Conservation (phyloP, 208 protist species). For the Plasmodiophora brassicae region DNA sequence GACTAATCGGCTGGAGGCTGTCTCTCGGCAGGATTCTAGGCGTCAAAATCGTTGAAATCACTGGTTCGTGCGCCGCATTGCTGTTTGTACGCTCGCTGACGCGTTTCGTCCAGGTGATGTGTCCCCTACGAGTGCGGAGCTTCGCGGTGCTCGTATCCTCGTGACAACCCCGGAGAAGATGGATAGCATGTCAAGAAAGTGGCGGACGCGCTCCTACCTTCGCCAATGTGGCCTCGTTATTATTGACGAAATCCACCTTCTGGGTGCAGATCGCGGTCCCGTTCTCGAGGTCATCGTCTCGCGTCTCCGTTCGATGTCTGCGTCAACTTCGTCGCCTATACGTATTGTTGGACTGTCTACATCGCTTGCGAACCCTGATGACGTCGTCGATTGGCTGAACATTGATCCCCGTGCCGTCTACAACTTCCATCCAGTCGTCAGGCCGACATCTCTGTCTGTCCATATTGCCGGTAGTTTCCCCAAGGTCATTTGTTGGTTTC, state of each 20-base stretch:
- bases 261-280: constrained; percentile 61
- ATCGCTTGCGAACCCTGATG: constrained; percentile 67
- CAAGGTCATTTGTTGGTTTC: not conserved
- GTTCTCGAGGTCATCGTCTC: constrained; percentile 66
- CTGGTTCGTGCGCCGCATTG: not conserved
- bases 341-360: constrained; percentile 66
- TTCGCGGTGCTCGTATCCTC: constrained; percentile 48
- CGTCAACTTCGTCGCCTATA: constrained; percentile 51
- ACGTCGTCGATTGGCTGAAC: constrained; percentile 72
- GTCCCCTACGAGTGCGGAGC: not conserved
- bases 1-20: constrained; percentile 50
- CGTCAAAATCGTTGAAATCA: constrained; percentile 4
- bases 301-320: constrained; percentile 71
- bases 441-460: constrained; percentile 65
- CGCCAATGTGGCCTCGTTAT: constrained; percentile 66
- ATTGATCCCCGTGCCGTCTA: constrained; percentile 52
- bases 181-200: constrained; percentile 72
- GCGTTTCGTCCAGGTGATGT: not conserved
- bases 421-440: constrained; percentile 71
- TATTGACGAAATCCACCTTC: constrained; percentile 68
- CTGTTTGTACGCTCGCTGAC: not conserved
- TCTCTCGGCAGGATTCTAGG: not conserved
- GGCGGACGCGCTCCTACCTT: constrained; percentile 66
- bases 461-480: constrained; percentile 60
- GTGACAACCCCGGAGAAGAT: constrained; percentile 67